Evolutionary conservation across 2,329 filamentous ascomycete species (phyloP).

Genomic region (Talaromyces sp.): DNA sequence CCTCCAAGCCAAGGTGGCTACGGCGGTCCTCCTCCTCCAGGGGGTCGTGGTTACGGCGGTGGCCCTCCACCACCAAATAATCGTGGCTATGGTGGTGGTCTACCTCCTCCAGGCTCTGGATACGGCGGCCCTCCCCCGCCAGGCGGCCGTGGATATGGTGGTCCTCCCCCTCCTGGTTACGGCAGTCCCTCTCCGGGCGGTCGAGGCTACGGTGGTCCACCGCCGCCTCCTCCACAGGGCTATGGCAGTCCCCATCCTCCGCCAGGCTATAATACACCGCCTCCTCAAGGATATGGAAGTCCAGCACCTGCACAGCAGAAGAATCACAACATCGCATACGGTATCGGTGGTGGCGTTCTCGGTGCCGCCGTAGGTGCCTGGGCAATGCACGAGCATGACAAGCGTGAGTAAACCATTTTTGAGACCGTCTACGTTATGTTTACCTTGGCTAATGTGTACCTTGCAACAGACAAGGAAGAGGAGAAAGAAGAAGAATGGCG

Average conservation of each 20-base stretch:
- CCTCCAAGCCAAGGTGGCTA: slow-evolving; percentile 6
- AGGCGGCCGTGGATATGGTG: background rate
- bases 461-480: slow-evolving; percentile 14
- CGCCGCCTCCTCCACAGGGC: slow-evolving; percentile 5
- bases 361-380: slow-evolving; percentile 14
- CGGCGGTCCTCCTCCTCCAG: background rate
- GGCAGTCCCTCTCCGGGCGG: slow-evolving; percentile 8
- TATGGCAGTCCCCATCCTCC: slow-evolving; percentile 6
- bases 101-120: background rate
- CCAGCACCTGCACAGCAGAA: slow-evolving; percentile 11
- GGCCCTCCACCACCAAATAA: slow-evolving; percentile 1
- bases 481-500: slow-evolving; percentile 14
- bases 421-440: background rate
- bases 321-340: slow-evolving; percentile 12
- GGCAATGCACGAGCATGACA: slow-evolving; percentile 17
- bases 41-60: slow-evolving; percentile 5
- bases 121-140: slow-evolving; percentile 1
- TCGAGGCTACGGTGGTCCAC: slow-evolving; percentile 4
- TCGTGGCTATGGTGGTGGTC: background rate
- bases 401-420: slow-evolving; percentile 3
- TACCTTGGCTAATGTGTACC: background rate
- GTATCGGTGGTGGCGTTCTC: slow-evolving; percentile 13
- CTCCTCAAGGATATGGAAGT: slow-evolving; percentile 7
- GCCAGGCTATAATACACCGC: background rate
- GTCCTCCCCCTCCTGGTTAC: slow-evolving; percentile 7